Base-by-base conservation (phyloP, 805 yeast genomes). In the Yamadazyma paraphyllophila region DNA sequence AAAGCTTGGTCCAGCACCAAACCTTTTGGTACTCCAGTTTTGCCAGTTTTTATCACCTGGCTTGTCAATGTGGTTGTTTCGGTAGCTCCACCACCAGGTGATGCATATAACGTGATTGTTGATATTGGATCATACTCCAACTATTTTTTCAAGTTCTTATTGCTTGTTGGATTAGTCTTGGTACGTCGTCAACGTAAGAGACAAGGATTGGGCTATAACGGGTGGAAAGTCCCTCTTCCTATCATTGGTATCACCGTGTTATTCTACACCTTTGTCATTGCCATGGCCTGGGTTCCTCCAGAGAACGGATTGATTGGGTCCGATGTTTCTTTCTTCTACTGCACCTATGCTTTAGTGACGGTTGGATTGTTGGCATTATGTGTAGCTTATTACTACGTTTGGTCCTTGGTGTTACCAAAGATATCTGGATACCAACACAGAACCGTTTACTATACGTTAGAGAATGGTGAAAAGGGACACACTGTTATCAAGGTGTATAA, bases 251-350 rank as follows among this genome's bases (percentile, higher is more conserved):
- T 71, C 34, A 61, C 66, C 5, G 49, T 69, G 6, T 47, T 66
- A 10, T 71, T 62, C 55, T 57, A 66, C 25, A 29, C 60, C 7
- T 66, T 71, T 49, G 76, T 71, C n/a, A 55, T 71, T 46, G 67
- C 63, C 13, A 64, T 71, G 62, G 66, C 74, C 0, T 71, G 65
- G 50, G 74, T 71, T 29, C 76, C 76, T 20, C 51, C 61, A 43
- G 49, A 48, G 35, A 71, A 71, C 2, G 56, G 67, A 2, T 58
- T 69, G 47, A 68, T 53, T 26, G 76, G 76, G 3, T 58, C 67
- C 39, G 76, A 71, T 50, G 73, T 69, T 16, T 58, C 71, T 4
- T 71, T 71, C 53, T 70, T 71, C 52, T 71, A 71, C 50, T 68
- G 70, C 13, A 64, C 75, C 0, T 70, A 71, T 50, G 69, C 74